Evolutionary conservation across 495 filamentous ascomycete species (phyloP), one percentile per base, ranked within the genome.

Genomic region (Darksidea phi): DNA sequence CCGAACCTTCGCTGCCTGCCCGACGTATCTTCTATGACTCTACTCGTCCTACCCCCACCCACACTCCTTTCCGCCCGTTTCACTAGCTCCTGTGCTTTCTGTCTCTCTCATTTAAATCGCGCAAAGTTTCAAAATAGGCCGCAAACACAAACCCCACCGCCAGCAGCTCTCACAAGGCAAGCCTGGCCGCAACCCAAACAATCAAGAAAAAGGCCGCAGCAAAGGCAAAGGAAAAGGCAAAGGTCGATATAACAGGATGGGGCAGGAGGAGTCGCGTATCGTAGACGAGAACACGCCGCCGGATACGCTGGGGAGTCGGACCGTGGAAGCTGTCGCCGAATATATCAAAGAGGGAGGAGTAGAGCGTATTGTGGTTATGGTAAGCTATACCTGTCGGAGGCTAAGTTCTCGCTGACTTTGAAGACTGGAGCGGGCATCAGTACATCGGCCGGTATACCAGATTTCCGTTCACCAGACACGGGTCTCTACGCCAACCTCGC

Each of bases 401-500:
- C 5, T 47, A 6, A 60, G 42, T 26, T 25, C 12, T 47, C 67
- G 28, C 62, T 56, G 24, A 1, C 13, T 4, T 10, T 1, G 3
- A 24, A 69, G 87, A 83, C 79, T 12, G 84, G 83, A 49, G 84
- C 83, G 17, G 84, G 84, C 43, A 84, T 87, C 54, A 69, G 65
- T 43, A 77, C 73, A 2, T 68, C 72, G 15, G 76, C 67, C 26
- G 74, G 75, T 7, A 77, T 91, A 47, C 88, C 88, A 49, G 88
- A 91, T 71, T 91, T 91, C 72, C 82, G 88, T 51, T 88, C 85
- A 6, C 87, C 88, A 50, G 83, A 84, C 20, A 90, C 88, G 6
- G 88, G 88, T 4, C 79, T 91, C 7, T 91, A 91, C 67, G 84
- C 89, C 70, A 97, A 97, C 69, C 82, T 97, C 12, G 86, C 87